phyloP scores from a whole-genome alignment of 2,329 filamentous ascomycete species.

The Sporothrix inflata region DNA sequence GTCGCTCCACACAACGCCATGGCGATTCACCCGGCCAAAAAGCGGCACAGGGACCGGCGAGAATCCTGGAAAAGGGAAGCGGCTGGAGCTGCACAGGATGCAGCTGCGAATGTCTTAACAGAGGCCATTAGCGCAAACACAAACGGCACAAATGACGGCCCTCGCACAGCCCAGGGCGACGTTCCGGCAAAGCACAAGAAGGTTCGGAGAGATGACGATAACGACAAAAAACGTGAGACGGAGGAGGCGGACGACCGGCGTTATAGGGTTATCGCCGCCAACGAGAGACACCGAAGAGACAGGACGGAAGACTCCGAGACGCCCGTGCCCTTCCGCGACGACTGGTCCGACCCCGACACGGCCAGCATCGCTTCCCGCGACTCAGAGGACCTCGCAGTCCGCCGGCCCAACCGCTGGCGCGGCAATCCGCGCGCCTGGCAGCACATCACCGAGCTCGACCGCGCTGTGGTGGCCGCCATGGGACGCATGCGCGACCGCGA shows the following conservation, averaged over 20 bases:
- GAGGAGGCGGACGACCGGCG: neutral
- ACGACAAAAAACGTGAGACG: neutral
- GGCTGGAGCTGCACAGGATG: neutral
- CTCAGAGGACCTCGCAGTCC: conserved; percentile 51
- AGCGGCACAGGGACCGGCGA: neutral
- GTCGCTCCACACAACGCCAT: neutral
- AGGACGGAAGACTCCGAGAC: neutral
- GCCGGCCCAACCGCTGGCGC: conserved; percentile 72
- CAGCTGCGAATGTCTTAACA: neutral
- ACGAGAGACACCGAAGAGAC: neutral
- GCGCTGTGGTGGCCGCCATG: conserved; percentile 65
- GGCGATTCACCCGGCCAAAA: neutral
- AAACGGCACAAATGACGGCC: neutral
- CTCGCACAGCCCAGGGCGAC: neutral
- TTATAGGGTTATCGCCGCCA: neutral
- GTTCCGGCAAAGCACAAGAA: neutral
- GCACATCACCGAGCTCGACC: conserved; percentile 62
- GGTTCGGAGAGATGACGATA: neutral
- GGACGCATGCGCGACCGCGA: conserved; percentile 67
- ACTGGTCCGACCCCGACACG: conserved; percentile 49
- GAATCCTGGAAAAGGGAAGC: neutral
- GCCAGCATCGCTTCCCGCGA: conserved; percentile 52
- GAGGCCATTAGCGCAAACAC: neutral
- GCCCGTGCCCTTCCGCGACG: neutral
- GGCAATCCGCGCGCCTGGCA: conserved; percentile 71